phyloP scores from a whole-genome alignment of 2,329 filamentous ascomycete species.

The Alternaria sp. region DNA sequence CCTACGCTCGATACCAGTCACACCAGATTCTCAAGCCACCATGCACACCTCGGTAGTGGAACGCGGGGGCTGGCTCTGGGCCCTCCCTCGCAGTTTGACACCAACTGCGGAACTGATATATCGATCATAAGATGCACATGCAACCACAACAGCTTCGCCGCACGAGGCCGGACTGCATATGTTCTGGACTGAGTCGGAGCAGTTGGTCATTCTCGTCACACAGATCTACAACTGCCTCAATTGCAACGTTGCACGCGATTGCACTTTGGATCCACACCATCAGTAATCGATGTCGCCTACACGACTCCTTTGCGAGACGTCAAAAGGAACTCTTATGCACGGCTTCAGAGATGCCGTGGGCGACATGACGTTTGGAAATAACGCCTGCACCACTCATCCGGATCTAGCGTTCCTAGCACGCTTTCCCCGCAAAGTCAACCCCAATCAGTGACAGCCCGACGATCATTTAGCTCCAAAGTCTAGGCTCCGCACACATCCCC shows the following conservation, averaged over 20 bases:
- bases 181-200: not conserved
- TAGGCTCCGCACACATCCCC: slow-evolving; percentile 30
- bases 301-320: not conserved
- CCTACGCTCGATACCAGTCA: slow-evolving; percentile 15
- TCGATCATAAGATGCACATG: not conserved
- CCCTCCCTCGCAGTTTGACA: not conserved
- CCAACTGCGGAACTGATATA: not conserved
- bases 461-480: slow-evolving; percentile 24
- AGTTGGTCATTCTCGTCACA: not conserved
- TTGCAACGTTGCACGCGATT: not conserved
- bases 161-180: slow-evolving; percentile 1
- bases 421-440: slow-evolving; percentile 42
- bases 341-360: slow-evolving; percentile 8
- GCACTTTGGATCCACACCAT: not conserved
- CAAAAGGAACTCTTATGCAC: not conserved
- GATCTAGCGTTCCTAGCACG: slow-evolving; percentile 20
- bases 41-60: slow-evolving; percentile 2
- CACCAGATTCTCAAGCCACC: slow-evolving; percentile 24
- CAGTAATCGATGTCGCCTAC: not conserved
- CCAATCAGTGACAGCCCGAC: slow-evolving; percentile 27
- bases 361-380: slow-evolving; percentile 28
- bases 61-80: slow-evolving; percentile 11
- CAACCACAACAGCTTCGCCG: slow-evolving; percentile 2
- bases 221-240: not conserved
- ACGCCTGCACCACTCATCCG: slow-evolving; percentile 6